These are phyloP conservation scores for Pseudodiploospora longispora DNA, from an alignment of 2,329 filamentous ascomycete genomes.

Conservation along the genomic window DNA sequence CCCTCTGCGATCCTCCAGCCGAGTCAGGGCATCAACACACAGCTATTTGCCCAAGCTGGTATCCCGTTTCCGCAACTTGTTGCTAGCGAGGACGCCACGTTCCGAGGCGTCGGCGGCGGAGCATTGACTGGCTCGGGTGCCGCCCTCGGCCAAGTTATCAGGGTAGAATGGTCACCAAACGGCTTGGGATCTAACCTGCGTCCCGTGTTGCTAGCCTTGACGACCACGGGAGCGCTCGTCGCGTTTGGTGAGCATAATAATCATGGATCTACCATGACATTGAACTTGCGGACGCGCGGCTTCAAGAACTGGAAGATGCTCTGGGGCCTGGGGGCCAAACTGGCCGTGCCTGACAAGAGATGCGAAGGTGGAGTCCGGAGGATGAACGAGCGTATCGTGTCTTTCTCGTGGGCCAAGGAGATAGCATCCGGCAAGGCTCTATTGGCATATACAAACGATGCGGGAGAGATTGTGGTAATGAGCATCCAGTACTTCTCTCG, in stretches of 20 bases:
- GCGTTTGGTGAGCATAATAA: constrained; percentile 42
- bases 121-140: constrained; percentile 38
- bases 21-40: constrained; percentile 35
- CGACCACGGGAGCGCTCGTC: constrained; percentile 40
- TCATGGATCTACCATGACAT: constrained; percentile 16
- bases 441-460: constrained; percentile 44
- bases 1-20: constrained; percentile 27
- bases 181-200: constrained; percentile 47
- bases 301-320: constrained; percentile 45
- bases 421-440: constrained; percentile 33
- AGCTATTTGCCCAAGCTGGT: constrained; percentile 33
- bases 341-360: constrained; percentile 38
- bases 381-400: constrained; percentile 38
- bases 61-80: constrained; percentile 21
- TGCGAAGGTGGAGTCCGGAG: constrained; percentile 21
- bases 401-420: constrained; percentile 46
- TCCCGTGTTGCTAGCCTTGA: constrained; percentile 42
- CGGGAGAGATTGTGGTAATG: constrained; percentile 42
- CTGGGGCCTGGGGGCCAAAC: constrained; percentile 46
- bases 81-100: constrained; percentile 21
- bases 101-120: constrained; percentile 37
- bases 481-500: constrained; percentile 33
- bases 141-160: constrained; percentile 46
- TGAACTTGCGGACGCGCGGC: constrained; percentile 27
- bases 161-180: constrained; percentile 49